phyloP scores from a whole-genome alignment of 495 filamentous ascomycete genomes.

The Acidomyces sp. region DNA sequence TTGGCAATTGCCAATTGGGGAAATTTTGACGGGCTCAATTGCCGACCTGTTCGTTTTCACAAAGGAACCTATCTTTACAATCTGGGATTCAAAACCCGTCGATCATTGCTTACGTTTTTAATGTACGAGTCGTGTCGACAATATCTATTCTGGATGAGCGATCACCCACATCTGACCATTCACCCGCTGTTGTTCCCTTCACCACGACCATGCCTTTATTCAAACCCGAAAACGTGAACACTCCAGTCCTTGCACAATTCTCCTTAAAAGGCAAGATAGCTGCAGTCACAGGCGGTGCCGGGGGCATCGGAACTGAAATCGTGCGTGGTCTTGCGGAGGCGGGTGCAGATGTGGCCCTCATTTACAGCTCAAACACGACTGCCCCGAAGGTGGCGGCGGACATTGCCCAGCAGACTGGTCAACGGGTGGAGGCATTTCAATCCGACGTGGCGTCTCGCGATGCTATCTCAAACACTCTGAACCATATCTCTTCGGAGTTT shows the following conservation, averaged over 20 bases:
- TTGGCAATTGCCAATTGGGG: too few relatives aligned
- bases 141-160: too few relatives aligned
- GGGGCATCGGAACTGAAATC: slow-evolving; percentile 7
- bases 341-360: slow-evolving; percentile 7
- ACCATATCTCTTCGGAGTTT: slow-evolving; percentile 2
- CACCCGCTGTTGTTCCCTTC: too few relatives aligned
- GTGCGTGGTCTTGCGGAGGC: slow-evolving; percentile 8
- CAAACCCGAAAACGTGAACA: neutral
- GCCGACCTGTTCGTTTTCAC: too few relatives aligned
- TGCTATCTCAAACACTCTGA: neutral
- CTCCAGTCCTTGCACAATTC: slow-evolving; percentile 6
- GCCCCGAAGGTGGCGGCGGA: neutral
- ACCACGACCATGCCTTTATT: slow-evolving; percentile 5
- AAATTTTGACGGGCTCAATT: too few relatives aligned
- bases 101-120: too few relatives aligned
- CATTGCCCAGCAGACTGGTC: neutral
- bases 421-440: neutral
- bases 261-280: slow-evolving; percentile 10
- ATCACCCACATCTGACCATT: too few relatives aligned
- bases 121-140: too few relatives aligned
- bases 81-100: too few relatives aligned
- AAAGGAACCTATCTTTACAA: too few relatives aligned
- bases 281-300: slow-evolving; percentile 7
- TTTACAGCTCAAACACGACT: neutral
- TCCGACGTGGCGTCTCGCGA: neutral